Conservation (phyloP, 129 eudicot species). For the carrot (Daucus carota) region DH1_v3.0 NC_030382.2:31329001-31329500, state of each 20-base stretch:
- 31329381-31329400: not conserved
- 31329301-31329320: not conserved
- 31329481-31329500: too few relatives aligned
- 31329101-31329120: too few relatives aligned
- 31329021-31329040: not conserved
- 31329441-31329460: not conserved
- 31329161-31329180: not conserved
- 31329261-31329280: not conserved
- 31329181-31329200: not conserved
- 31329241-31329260: too few relatives aligned
- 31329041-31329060: not conserved
- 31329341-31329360: slow-evolving; percentile 15
- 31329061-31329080: not conserved
- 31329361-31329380: slow-evolving; percentile 25
- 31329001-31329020: not conserved
- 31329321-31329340: not conserved
- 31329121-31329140: too few relatives aligned
- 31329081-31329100: not conserved
- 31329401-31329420: not conserved
- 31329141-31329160: too few relatives aligned
- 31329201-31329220: not conserved
- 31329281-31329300: not conserved
- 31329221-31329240: not conserved
- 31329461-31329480: too few relatives aligned
- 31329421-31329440: not conserved